Evolutionary conservation across 2,329 filamentous ascomycete genomes (phyloP).

Genomic region (Phoma herbarum): DNA sequence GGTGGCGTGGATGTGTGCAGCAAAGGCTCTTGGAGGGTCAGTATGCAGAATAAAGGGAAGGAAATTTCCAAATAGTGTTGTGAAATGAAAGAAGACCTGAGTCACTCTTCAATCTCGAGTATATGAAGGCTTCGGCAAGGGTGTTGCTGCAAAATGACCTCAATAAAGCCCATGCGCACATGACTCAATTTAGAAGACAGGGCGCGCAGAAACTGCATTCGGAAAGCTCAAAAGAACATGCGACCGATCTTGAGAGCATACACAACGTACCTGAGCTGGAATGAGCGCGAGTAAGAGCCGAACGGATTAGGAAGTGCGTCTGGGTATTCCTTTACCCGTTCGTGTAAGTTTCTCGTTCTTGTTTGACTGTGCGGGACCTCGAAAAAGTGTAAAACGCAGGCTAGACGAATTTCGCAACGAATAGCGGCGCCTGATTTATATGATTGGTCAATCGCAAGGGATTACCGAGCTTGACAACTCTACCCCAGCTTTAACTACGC

Average conservation of each 20-base stretch:
- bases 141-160: slow-evolving; percentile 30
- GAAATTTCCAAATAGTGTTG: neutral
- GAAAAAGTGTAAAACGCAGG: slow-evolving; percentile 5
- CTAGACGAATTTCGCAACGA: slow-evolving; percentile 13
- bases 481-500: slow-evolving; percentile 9
- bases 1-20: neutral
- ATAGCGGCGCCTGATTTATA: slow-evolving; percentile 27
- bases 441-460: slow-evolving; percentile 25
- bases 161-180: slow-evolving; percentile 30
- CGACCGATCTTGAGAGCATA: neutral
- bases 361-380: slow-evolving; percentile 7
- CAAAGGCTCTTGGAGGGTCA: neutral
- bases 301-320: neutral
- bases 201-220: slow-evolving; percentile 4
- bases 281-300: neutral
- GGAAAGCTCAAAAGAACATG: neutral
- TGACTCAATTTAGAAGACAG: slow-evolving; percentile 31
- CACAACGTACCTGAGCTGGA: slow-evolving; percentile 11
- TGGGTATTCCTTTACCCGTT: neutral
- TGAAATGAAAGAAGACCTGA: slow-evolving; percentile 16
- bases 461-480: slow-evolving; percentile 16
- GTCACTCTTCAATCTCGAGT: slow-evolving; percentile 23
- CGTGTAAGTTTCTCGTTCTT: slow-evolving; percentile 15
- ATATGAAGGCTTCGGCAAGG: slow-evolving; percentile 34
- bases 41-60: neutral